Percentiles rank a stretch among this genome's conserved stretches.
Evolutionary conservation across 805 yeast genomes (phyloP).

Genomic region (Ogataea angusta): DNA sequence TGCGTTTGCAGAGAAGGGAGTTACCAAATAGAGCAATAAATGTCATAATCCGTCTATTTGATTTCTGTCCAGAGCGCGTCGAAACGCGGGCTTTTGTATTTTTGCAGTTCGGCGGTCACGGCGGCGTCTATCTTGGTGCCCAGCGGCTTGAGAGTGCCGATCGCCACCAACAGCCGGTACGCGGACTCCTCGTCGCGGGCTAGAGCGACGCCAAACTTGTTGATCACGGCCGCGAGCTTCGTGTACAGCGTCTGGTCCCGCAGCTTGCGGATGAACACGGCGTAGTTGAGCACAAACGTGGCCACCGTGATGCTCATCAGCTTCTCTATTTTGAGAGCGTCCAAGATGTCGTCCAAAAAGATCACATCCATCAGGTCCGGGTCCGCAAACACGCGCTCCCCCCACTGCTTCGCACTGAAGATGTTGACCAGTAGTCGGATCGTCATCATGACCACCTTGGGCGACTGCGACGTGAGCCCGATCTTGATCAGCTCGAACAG

Average conservation of each 20-base stretch:
- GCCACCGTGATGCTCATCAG: slow-evolving; percentile 39
- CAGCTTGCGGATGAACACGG: slow-evolving; percentile 36
- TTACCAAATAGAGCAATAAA: slow-evolving; percentile 13
- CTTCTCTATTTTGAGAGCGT: slow-evolving; percentile 25
- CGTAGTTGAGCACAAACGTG: slow-evolving; percentile 49
- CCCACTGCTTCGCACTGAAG: slow-evolving; percentile 46
- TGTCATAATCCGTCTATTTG: not conserved
- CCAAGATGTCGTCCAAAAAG: slow-evolving; percentile 25
- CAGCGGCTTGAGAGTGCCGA: slow-evolving; percentile 50
- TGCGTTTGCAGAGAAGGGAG: slow-evolving; percentile 51
- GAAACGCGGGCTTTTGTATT: slow-evolving; percentile 20
- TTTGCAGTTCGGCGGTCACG: slow-evolving; percentile 10
- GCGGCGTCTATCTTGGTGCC: slow-evolving; percentile 8
- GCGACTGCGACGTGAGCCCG: slow-evolving; percentile 34
- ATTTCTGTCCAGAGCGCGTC: slow-evolving; percentile 22
- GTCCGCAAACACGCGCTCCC: slow-evolving; percentile 42
- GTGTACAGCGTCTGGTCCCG: slow-evolving; percentile 28
- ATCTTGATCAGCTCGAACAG: slow-evolving; percentile 39
- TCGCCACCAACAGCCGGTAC: slow-evolving; percentile 59
- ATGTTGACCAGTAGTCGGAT: slow-evolving; percentile 55
- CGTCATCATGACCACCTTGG: slow-evolving; percentile 50
- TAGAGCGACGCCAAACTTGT: slow-evolving; percentile 14
- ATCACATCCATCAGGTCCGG: slow-evolving; percentile 39
- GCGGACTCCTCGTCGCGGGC: slow-evolving; percentile 57
- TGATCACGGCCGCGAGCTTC: slow-evolving; percentile 25